phyloP scores from a whole-genome alignment of 306 rosid species.

The Cucurbita argyrosperma region DNA sequence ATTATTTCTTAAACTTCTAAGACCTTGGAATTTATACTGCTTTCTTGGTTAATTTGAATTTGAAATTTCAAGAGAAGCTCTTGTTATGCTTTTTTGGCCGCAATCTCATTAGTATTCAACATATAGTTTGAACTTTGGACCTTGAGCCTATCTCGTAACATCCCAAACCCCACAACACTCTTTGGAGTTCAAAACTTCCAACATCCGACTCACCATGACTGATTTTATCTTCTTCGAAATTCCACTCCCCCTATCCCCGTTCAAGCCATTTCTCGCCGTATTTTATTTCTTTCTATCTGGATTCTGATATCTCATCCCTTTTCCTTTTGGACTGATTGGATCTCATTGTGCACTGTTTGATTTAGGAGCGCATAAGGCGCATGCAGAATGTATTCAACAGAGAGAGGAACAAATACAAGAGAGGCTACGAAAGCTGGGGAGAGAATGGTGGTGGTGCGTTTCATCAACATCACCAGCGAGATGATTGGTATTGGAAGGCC shows the following conservation, averaged over 20 bases:
- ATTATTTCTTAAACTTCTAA: not conserved
- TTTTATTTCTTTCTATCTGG: not conserved
- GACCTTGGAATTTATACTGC: not conserved
- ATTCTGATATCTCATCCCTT: not conserved
- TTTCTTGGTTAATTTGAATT: not conserved
- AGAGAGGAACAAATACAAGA: constrained; percentile 75
- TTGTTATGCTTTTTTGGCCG: not conserved
- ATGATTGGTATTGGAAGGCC: constrained; percentile 98
- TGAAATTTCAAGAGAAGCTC: not conserved
- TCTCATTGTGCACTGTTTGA: constrained; percentile 1
- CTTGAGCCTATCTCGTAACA: not conserved
- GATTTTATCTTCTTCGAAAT: not conserved
- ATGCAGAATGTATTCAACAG: constrained; percentile 96
- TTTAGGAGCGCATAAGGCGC: constrained; percentile 91
- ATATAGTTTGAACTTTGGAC: not conserved
- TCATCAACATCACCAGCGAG: constrained; percentile 77
- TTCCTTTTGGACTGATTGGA: not conserved
- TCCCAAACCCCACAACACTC: not conserved
- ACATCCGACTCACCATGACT: not conserved
- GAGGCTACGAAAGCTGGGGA: constrained; percentile 78
- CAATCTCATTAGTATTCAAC: not conserved
- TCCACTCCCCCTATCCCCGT: too few relatives aligned
- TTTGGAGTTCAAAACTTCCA: not conserved
- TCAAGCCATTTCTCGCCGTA: not conserved
- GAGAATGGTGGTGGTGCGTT: constrained; percentile 37